Evolutionary conservation across 208 protist species (phyloP), one percentile per base, ranked within the genome.

Genomic region (Leishmania martiniquensis): DNA sequence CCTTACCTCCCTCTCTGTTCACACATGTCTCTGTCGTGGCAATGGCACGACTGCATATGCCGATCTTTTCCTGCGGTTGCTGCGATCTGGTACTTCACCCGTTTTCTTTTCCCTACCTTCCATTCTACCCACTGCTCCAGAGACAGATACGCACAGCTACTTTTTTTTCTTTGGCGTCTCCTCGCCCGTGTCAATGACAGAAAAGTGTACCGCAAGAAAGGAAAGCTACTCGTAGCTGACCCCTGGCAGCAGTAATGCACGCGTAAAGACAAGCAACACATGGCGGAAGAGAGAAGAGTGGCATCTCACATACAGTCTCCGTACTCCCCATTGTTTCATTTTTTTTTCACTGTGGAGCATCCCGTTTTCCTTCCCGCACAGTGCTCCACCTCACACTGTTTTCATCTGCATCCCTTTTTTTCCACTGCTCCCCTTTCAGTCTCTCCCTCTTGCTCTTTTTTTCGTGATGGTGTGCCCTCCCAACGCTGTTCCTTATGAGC

Each of bases 281-380:
- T 60, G 12, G 13, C 13, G 25, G 7, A 39, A 22, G 10, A 20
- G 17, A 65, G 32, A 20, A 39, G 59, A 44, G 9, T 20, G 13
- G 37, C 65, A 51, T 51, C 65, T 32, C 65, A 72, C 47, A 5
- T n/a, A 6, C 25, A 32, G 13, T 60, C 4, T 42, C 42, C n/a
- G 5, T 20, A 7, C 17, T 65, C 59, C 59, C 59, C 66, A 74
- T 74, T 66, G 45, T 60, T 69, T 74, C 42, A 17, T 70, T 60
- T 52, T 77, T 37, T 52, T n/a, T n/a, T n/a, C n/a, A n/a, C n/a
- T n/a, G n/a, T n/a, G n/a, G n/a, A n/a, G n/a, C n/a, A n/a, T n/a
- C 37, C 45, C 32, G 12, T 15, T 39, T 17, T 51, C 67, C 68
- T 72, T 20, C 32, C 45, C 45, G 12, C 32, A 54, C 57, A 9